A percentile compares a stretch with the other conserved stretches of the same genome.
phyloP scores from a whole-genome alignment of 139 green algal species.

The Protoeuglena noctilucae region DNA sequence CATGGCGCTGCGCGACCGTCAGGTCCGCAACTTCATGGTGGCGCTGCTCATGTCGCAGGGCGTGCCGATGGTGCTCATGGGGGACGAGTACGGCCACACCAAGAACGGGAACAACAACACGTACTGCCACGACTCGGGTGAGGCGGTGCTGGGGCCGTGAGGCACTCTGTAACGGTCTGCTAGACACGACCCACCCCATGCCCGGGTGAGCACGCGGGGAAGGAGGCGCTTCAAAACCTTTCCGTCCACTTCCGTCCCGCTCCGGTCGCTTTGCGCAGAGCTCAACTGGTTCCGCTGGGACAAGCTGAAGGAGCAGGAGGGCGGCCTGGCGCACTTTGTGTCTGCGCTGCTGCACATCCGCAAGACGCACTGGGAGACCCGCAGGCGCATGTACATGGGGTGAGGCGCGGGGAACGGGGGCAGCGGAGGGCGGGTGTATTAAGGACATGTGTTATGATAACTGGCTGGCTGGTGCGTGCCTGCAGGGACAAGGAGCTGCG shows the following conservation, averaged over 20 bases:
- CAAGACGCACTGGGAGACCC: neutral
- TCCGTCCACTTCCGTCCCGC: neutral
- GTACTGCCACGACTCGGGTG: conserved; percentile 91
- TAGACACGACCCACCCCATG: neutral
- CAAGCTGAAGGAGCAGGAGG: conserved; percentile 26
- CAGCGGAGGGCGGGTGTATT: no score
- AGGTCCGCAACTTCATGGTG: conserved; percentile 6
- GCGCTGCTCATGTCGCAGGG: conserved; percentile 36
- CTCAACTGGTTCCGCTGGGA: conserved; percentile 83
- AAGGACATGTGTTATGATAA: no score
- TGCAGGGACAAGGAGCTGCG: conserved; percentile 49
- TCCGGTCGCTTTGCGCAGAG: conserved; percentile 1
- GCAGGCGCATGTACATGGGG: conserved; percentile 8
- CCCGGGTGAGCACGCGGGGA: no score
- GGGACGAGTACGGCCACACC: conserved; percentile 89
- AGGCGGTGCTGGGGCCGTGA: neutral
- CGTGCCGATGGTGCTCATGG: conserved; percentile 92
- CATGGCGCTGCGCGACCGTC: conserved; percentile 6
- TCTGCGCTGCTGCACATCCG: conserved; percentile 40
- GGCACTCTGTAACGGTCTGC: neutral
- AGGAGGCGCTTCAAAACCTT: neutral
- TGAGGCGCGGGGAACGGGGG: no score
- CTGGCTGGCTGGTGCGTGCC: no score
- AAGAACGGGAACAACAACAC: conserved; percentile 98
- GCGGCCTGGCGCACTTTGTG: conserved; percentile 56